A percentile compares a stretch with the other conserved stretches of the same genome.
phyloP scores from a whole-genome alignment of 345 rosid species.

The Populus euphratica region DNA sequence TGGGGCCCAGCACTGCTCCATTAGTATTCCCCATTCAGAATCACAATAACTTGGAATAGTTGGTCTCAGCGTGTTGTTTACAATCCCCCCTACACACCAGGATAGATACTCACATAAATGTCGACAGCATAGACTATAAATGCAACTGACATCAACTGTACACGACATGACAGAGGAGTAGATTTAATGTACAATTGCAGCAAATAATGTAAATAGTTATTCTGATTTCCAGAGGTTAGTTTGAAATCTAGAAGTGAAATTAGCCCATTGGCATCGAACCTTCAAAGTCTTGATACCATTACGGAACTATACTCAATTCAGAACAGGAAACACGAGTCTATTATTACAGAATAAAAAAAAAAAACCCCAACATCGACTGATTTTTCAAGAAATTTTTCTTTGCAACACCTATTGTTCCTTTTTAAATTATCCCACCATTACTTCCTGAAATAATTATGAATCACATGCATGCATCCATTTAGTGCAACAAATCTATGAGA shows the following conservation, averaged over 20 bases:
- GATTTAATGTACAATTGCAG: neutral
- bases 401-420: neutral
- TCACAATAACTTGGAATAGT: conserved; percentile 64
- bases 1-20: conserved; percentile 87
- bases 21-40: conserved; percentile 60
- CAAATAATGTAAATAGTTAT: neutral
- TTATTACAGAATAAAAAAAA: neutral
- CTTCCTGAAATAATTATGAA: neutral
- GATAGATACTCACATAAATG: neutral
- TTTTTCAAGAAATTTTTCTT: neutral
- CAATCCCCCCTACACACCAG: conserved; percentile 61
- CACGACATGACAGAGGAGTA: neutral
- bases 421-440: neutral
- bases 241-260: neutral
- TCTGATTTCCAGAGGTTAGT: neutral
- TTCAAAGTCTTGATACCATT: neutral
- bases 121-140: neutral
- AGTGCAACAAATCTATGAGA: neutral
- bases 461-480: neutral
- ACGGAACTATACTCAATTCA: neutral
- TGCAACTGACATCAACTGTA: neutral
- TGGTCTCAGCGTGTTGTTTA: conserved; percentile 73
- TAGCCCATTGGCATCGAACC: neutral
- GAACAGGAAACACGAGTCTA: neutral
- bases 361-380: neutral